Evolutionary conservation across 116 monocot genomes (phyloP).

Genomic region (Iris pallida): DNA sequence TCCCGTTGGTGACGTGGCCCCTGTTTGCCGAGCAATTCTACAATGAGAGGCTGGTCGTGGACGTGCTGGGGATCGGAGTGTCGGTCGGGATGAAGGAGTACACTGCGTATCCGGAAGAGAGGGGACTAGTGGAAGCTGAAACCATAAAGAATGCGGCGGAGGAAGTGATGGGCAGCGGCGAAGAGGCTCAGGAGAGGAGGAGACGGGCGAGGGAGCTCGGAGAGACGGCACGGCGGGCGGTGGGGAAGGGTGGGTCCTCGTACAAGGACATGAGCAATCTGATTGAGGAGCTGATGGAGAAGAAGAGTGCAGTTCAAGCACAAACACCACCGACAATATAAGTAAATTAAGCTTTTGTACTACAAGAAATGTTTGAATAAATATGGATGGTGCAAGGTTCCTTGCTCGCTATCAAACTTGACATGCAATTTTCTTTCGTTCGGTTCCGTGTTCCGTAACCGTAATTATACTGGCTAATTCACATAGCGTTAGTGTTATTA

Average conservation of each 20-base stretch:
- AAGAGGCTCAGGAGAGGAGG: slow-evolving; percentile 4
- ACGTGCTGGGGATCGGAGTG: slow-evolving; percentile 5
- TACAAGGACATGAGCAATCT: neutral
- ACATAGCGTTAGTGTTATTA: no score
- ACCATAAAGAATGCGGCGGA: neutral
- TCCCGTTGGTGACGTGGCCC: slow-evolving; percentile 9
- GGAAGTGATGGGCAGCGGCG: neutral
- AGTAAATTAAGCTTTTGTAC: no score
- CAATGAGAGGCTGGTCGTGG: slow-evolving; percentile 12
- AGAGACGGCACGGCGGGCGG: neutral
- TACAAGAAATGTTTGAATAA: no score
- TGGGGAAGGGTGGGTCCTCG: slow-evolving; percentile 7
- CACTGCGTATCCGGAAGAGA: neutral
- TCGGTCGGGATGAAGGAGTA: neutral
- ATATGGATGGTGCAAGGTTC: no score
- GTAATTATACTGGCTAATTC: no score
- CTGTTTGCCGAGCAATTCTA: slow-evolving; percentile 9
- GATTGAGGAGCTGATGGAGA: neutral
- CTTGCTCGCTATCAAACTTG: no score
- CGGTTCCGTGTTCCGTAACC: no score
- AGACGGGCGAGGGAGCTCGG: neutral
- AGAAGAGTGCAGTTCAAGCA: neutral
- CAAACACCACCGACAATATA: no score
- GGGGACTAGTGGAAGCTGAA: neutral
- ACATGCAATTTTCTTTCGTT: no score